phyloP scores from a whole-genome alignment of 495 filamentous ascomycete species.

The Penicillium bialowiezense region DNA sequence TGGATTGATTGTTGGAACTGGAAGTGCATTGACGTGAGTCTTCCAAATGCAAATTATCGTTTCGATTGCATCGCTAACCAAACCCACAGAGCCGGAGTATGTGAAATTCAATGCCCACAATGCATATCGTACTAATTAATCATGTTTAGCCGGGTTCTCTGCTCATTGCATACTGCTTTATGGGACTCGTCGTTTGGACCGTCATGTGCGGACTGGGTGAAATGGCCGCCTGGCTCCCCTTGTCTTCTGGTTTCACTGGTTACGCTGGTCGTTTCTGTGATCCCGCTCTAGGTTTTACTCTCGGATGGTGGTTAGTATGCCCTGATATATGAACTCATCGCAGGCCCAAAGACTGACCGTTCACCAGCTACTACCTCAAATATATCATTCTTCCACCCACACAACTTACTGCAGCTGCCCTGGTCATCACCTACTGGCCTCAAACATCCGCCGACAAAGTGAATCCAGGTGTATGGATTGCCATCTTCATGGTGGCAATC shows the following conservation, averaged over 20 bases:
- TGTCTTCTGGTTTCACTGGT: slow-evolving; percentile 58
- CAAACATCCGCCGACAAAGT: slow-evolving; percentile 30
- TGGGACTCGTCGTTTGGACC: slow-evolving; percentile 60
- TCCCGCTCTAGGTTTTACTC: slow-evolving; percentile 64
- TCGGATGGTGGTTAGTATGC: slow-evolving; percentile 53
- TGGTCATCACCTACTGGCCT: slow-evolving; percentile 75
- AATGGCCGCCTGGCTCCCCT: slow-evolving; percentile 66
- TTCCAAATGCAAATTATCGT: not conserved
- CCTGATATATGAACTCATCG: not conserved
- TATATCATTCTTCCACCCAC: slow-evolving; percentile 77
- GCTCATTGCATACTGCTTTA: slow-evolving; percentile 63
- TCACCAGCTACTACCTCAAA: slow-evolving; percentile 51
- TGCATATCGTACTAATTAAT: not conserved
- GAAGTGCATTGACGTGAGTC: slow-evolving; percentile 39
- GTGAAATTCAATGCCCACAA: slow-evolving; percentile 4
- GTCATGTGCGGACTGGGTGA: slow-evolving; percentile 68
- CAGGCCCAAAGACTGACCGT: not conserved
- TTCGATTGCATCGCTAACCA: not conserved
- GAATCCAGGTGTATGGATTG: slow-evolving; percentile 53
- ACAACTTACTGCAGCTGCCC: slow-evolving; percentile 73
- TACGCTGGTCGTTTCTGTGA: slow-evolving; percentile 63
- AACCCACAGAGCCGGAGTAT: not conserved
- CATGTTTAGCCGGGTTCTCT: slow-evolving; percentile 64
- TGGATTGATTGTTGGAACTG: slow-evolving; percentile 65
- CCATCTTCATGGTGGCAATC: slow-evolving; percentile 51